These are phyloP conservation scores for Balakata baccata DNA, from an alignment of 345 rosid genomes.

Conservation along the genomic window DNA sequence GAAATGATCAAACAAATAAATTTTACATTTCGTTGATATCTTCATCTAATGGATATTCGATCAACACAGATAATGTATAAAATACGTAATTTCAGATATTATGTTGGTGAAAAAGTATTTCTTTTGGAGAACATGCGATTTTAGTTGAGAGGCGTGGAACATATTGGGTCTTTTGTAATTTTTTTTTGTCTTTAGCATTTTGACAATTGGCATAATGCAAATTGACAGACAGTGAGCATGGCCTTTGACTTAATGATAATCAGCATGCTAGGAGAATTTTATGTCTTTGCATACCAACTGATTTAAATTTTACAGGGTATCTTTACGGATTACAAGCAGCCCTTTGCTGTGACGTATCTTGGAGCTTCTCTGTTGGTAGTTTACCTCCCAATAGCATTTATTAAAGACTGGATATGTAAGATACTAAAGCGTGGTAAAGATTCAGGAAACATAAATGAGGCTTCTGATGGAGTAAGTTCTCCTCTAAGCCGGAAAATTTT, in stretches of 20 bases:
- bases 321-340: slow-evolving; percentile 87
- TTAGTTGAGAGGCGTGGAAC: background rate
- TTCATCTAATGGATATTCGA: background rate
- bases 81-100: background rate
- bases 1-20: background rate
- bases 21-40: background rate
- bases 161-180: background rate
- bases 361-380: slow-evolving; percentile 98
- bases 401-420: slow-evolving; percentile 79
- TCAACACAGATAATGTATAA: too few species aligned
- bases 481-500: slow-evolving; percentile 54
- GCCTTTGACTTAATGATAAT: background rate
- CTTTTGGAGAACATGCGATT: background rate
- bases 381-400: slow-evolving; percentile 88
- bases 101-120: background rate
- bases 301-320: slow-evolving; percentile 54
- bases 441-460: slow-evolving; percentile 38
- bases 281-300: background rate
- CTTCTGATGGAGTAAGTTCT: slow-evolving; percentile 51
- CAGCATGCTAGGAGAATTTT: background rate
- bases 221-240: too few species aligned
- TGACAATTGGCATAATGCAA: background rate
- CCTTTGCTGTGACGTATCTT: slow-evolving; percentile 96
- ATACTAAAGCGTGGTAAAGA: slow-evolving; percentile 46
- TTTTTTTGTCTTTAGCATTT: background rate